Base-by-base conservation (phyloP, 1,139 yeast genomes). In the Arxiozyma bovina region DNA sequence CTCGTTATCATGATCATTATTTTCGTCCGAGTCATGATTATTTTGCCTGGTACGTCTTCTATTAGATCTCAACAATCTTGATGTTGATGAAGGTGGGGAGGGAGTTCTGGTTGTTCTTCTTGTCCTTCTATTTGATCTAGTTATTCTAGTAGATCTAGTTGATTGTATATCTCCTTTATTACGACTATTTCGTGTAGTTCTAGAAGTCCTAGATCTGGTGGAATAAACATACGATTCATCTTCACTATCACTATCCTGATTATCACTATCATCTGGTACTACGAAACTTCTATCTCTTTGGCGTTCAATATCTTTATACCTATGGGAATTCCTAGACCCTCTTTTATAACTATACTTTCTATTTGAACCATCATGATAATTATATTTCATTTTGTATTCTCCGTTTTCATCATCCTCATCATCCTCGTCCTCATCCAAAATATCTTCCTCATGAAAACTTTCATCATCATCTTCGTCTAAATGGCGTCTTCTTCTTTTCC, bases 401-500 rank as follows among this genome's bases (percentile, higher is more conserved):
- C 60, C 64, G 30, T 57, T 61, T 20, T 60, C 64, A 15, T 58
- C 70, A 23, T 56, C 59, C 25, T 63, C 65, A 0, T 57, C 61
- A 22, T 59, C 64, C 11, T 58, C 61, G 9, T 58, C 61, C 6
- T 50, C 60, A 21, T 61, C 64, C 1, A 63, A 64, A 1, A 51
- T 52, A 38, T 61, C 67, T 11, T 67, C 70, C 51, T 66, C 70
- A 55, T 65, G 68, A 52, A 64, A 64, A 52, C 67, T 63, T 52
- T 61, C 64, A 51, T 65, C 69, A 15, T 64, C 68, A n/a, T 60
- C 63, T n/a, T 58, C 62, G 17, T 59, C 55, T 23, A 62, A 58
- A 38, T 60, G 60, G 9, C 57, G 61, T 53, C 48, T 53, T 42
- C 49, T 57, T 55, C 51, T 58, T 55, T 42, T 61, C 58, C 60